phyloP scores from a whole-genome alignment of 495 filamentous ascomycete genomes.

The Talaromyces wortmannii region DNA sequence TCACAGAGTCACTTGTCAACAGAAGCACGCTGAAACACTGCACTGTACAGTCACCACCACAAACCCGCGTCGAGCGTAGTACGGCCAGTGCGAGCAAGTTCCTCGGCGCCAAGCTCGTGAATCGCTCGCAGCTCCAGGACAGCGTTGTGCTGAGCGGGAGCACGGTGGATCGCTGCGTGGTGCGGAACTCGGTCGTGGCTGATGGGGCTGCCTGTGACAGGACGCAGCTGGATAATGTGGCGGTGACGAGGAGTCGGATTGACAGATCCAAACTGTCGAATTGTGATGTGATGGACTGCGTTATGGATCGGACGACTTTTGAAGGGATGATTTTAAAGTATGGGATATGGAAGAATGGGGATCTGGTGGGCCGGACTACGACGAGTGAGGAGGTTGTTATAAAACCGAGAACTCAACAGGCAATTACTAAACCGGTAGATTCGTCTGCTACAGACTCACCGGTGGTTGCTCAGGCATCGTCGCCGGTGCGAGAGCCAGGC shows the following conservation, averaged over 20 bases:
- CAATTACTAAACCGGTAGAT: not conserved
- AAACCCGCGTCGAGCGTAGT: slow-evolving; percentile 4
- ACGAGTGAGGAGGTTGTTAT: slow-evolving; percentile 10
- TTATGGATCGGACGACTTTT: slow-evolving; percentile 18
- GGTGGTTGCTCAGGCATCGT: not conserved
- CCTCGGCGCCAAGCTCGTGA: slow-evolving; percentile 7
- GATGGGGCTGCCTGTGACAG: slow-evolving; percentile 8
- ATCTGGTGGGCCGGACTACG: slow-evolving; percentile 19
- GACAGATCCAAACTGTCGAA: slow-evolving; percentile 12
- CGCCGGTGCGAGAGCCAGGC: not conserved
- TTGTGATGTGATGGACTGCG: slow-evolving; percentile 24
- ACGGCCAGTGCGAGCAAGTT: slow-evolving; percentile 10
- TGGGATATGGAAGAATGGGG: slow-evolving; percentile 28
- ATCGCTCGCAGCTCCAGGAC: slow-evolving; percentile 15
- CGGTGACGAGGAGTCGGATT: slow-evolving; percentile 10
- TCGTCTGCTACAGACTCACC: not conserved
- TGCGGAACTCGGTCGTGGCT: slow-evolving; percentile 11
- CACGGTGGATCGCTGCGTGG: slow-evolving; percentile 6
- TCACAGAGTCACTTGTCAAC: slow-evolving; percentile 10
- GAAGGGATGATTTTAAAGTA: slow-evolving; percentile 23
- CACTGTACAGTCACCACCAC: slow-evolving; percentile 10
- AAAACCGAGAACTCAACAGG: not conserved
- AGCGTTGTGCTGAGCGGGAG: slow-evolving; percentile 12
- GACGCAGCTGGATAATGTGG: slow-evolving; percentile 11
- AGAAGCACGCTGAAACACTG: slow-evolving; percentile 12